These are phyloP conservation scores for Dryas drummondii DNA, from an alignment of 306 rosid species.

Conservation along the genomic window DNA sequence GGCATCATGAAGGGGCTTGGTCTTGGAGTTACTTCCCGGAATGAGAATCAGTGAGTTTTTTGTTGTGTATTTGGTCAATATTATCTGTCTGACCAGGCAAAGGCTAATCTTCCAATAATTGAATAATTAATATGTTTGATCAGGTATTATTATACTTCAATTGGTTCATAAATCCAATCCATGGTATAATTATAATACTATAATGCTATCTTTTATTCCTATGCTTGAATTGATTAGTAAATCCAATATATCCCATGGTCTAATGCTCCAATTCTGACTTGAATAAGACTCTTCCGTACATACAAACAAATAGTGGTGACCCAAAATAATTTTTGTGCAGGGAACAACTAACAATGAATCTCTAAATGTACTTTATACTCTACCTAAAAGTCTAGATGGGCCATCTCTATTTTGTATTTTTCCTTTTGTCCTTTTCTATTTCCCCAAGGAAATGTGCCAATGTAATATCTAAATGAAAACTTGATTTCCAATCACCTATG, in stretches of 20 bases:
- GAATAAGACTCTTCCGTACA: neutral
- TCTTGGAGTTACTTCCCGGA: conserved; percentile 9
- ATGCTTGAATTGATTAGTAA: neutral
- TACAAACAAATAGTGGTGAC: neutral
- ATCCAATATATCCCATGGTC: neutral
- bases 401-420: no score
- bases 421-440: no score
- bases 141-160: neutral
- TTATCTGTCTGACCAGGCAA: neutral
- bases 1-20: neutral
- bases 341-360: no score
- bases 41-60: neutral
- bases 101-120: neutral
- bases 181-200: neutral
- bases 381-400: no score
- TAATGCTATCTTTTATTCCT: neutral
- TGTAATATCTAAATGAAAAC: no score
- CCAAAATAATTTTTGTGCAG: no score
- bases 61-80: conserved; percentile 8
- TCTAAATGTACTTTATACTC: no score
- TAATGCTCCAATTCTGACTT: neutral
- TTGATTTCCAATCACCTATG: no score
- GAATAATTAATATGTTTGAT: neutral
- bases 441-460: no score
- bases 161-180: neutral